Base-by-base conservation (phyloP, 306 rosid species). In the Sesbania bispinosa region DNA sequence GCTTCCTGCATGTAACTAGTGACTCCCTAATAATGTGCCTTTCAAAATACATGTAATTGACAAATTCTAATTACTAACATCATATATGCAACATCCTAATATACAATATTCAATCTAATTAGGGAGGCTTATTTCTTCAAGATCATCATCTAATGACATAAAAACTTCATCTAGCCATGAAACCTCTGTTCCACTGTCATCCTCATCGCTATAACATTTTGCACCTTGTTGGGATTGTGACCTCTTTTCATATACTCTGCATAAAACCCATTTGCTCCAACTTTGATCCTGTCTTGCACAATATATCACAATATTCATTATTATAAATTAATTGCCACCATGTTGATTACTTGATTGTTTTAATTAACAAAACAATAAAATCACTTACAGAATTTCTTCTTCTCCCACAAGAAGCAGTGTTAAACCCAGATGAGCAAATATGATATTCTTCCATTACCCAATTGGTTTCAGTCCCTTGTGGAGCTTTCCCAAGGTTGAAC, bases 391-490 rank as follows among this genome's bases (percentile, higher is more conserved):
- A 6, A 32, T 70, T 75, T 74, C 38, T 8, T 74, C 73, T 69
- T 62, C 74, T 60, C 14, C 59, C 76, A 57, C 16, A 6, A 45
- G 59, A 67, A 24, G 74, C 30, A 59, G 63, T 24, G 42, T 16
- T 73, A 21, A 51, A 27, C 46, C 32, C 69, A 71, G 62, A 62
- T 35, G 78, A 53, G 74, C 21, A 84, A 41, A 84, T 75, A 64
- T 79, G 83, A 59, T 76, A 85, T 32, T 85, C 84, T 38, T 85
- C 83, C 86, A 85, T 85, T 30, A 76, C n/a, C 89, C 89, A 85
- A 46, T 5, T 71, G 24, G 84, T 85, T 77, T 73, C 71, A 68
- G 67, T 57, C 18, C 71, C 86, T 8, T 36, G 59, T 30, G 73
- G 79, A 15, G 77, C 66, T 48, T 83, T 76, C 27, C 79, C 81